Percentiles rank a stretch among this genome's conserved stretches.
Evolutionary conservation across 768 basidiomycete species (phyloP).

Genomic region (Mycena amicta): DNA sequence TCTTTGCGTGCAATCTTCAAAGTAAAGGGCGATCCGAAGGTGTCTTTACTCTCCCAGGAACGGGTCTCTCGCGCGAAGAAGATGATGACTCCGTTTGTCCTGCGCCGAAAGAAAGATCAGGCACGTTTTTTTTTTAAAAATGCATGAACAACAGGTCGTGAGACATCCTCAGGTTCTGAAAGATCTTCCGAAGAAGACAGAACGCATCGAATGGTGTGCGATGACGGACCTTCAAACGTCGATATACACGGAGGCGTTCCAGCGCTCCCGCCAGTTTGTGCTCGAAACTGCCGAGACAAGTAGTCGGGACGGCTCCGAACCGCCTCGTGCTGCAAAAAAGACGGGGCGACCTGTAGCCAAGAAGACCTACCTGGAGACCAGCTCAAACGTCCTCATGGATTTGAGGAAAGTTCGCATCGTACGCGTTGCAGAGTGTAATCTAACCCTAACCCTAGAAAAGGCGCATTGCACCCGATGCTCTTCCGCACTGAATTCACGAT

Average conservation of each 20-base stretch:
- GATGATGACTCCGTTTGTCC: conserved; percentile 99
- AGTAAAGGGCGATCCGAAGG: conserved; percentile 89
- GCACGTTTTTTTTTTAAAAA: too few species aligned
- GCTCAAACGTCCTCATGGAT: conserved; percentile 95
- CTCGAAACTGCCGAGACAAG: conserved; percentile 46
- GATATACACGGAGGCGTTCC: conserved; percentile 85
- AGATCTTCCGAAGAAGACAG: conserved; percentile 90
- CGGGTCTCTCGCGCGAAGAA: conserved; percentile 95
- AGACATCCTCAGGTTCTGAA: too few species aligned
- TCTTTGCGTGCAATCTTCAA: conserved; percentile 95
- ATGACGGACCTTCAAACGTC: conserved; percentile 83
- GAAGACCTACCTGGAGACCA: conserved; percentile 76
- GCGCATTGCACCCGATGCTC: conserved; percentile 94
- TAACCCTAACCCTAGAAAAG: too few species aligned
- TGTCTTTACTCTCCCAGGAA: conserved; percentile 86
- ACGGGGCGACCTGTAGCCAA: conserved; percentile 23
- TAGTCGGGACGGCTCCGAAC: conserved; percentile 26
- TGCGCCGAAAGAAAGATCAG: conserved; percentile 97
- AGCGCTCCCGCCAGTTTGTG: conserved; percentile 82
- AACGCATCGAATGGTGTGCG: conserved; percentile 93
- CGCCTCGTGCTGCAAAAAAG: conserved; percentile 43
- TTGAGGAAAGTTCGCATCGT: too few species aligned
- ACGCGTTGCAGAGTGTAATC: too few species aligned
- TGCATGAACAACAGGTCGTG: too few species aligned
- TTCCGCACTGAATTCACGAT: conserved; percentile 88